Evolutionary conservation across 345 rosid genomes (phyloP).

Genomic region (Brassica juncea): DNA sequence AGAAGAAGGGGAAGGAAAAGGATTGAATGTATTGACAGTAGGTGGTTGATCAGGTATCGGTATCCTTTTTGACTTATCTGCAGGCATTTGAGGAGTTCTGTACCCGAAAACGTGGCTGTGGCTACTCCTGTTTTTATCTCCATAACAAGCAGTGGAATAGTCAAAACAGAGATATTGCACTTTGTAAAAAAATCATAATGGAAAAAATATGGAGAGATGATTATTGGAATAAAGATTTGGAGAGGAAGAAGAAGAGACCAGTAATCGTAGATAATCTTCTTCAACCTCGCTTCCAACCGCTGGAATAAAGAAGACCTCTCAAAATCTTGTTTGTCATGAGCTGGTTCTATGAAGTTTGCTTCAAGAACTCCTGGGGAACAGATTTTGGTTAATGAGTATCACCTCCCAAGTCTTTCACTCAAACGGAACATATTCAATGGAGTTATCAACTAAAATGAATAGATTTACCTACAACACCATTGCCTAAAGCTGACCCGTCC

Average conservation of each 20-base stretch:
- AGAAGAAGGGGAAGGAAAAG: neutral
- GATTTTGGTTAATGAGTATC: slow-evolving; percentile 31
- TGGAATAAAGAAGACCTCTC: slow-evolving; percentile 84
- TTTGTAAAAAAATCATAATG: neutral
- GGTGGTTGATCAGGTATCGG: slow-evolving; percentile 33
- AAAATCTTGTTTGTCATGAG: slow-evolving; percentile 96
- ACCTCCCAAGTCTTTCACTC: slow-evolving; percentile 4
- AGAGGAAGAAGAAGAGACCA: slow-evolving; percentile 57
- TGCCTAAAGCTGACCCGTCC: slow-evolving; percentile 56
- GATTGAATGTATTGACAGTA: slow-evolving; percentile 23
- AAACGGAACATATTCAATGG: slow-evolving; percentile 16
- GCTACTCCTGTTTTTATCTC: slow-evolving; percentile 49
- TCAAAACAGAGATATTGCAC: neutral
- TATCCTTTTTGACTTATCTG: slow-evolving; percentile 27
- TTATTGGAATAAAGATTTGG: neutral
- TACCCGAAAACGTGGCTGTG: slow-evolving; percentile 58
- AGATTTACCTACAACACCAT: slow-evolving; percentile 74
- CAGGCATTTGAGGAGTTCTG: slow-evolving; percentile 32
- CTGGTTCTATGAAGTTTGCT: slow-evolving; percentile 94
- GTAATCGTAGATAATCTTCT: slow-evolving; percentile 61
- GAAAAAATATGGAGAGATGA: neutral
- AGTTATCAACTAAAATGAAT: slow-evolving; percentile 22
- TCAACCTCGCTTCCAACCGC: slow-evolving; percentile 74
- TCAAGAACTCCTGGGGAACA: slow-evolving; percentile 78
- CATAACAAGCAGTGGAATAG: slow-evolving; percentile 28